These are phyloP conservation scores for Boletus reticulatus DNA, from an alignment of 768 basidiomycete genomes.

Conservation along the genomic window DNA sequence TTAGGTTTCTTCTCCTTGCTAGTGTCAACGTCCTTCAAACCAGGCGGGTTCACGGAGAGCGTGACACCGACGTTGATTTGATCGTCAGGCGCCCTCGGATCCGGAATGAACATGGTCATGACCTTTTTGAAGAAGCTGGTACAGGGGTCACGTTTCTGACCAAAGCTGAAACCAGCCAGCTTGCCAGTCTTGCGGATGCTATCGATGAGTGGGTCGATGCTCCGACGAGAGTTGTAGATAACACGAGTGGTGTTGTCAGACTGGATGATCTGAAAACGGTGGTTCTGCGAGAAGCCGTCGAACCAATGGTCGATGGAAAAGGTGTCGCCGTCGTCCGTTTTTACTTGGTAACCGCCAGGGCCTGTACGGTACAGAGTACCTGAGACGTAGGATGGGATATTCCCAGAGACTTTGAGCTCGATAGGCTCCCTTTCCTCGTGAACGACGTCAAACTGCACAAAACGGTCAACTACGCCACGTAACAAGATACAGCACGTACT, in stretches of 20 bases:
- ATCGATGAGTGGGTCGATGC: conserved; percentile 30
- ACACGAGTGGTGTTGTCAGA: conserved; percentile 24
- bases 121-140: conserved; percentile 30
- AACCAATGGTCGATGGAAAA: conserved; percentile 39
- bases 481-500: conserved; percentile 6
- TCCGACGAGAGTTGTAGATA: conserved; percentile 34
- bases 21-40: conserved; percentile 22
- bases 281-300: conserved; percentile 39
- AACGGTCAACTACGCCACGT: not conserved
- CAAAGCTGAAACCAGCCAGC: conserved; percentile 19
- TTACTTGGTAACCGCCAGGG: conserved; percentile 34
- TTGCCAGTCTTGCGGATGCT: conserved; percentile 25
- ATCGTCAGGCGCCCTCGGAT: not conserved
- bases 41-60: conserved; percentile 30
- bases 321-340: conserved; percentile 15
- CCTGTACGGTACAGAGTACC: conserved; percentile 40
- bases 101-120: conserved; percentile 30
- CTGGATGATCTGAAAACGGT: conserved; percentile 38
- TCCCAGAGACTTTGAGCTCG: conserved; percentile 27
- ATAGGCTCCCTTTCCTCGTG: conserved; percentile 29
- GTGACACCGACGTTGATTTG: conserved; percentile 28
- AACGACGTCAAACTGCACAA: conserved; percentile 25
- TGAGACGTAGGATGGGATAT: conserved; percentile 35
- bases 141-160: conserved; percentile 35
- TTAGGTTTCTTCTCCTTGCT: conserved; percentile 14